Percentiles rank a stretch among this genome's conserved stretches.
phyloP scores from a whole-genome alignment of 305 asterid species.

The Fraxinus sp. region DNA sequence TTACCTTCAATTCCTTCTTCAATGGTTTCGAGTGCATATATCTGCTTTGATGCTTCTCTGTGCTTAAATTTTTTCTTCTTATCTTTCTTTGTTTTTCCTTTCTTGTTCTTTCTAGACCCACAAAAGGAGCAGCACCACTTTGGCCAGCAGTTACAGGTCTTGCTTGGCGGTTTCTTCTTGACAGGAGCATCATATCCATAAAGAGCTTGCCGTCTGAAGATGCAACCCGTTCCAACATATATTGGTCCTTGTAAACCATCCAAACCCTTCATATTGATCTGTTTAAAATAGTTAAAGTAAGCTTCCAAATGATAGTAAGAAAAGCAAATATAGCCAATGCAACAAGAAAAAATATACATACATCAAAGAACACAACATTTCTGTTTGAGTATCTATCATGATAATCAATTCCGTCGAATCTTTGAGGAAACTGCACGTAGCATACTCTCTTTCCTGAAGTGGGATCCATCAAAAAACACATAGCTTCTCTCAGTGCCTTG shows the following conservation, averaged over 20 bases:
- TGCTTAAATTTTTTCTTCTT: constrained; percentile 59
- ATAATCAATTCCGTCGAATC: constrained; percentile 85
- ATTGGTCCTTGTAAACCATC: constrained; percentile 97
- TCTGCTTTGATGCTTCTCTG: constrained; percentile 81
- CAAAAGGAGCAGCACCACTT: constrained; percentile 72
- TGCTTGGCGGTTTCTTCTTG: constrained; percentile 70
- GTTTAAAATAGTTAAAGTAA: constrained; percentile 30
- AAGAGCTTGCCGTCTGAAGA: constrained; percentile 79
- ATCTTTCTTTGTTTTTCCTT: constrained; percentile 56
- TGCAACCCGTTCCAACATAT: constrained; percentile 90
- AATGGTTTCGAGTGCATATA: constrained; percentile 85
- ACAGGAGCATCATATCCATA: constrained; percentile 79
- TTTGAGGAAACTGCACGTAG: constrained; percentile 87
- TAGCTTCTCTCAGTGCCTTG: constrained; percentile 87
- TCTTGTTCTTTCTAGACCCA: constrained; percentile 51
- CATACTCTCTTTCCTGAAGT: constrained; percentile 80
- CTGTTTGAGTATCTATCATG: constrained; percentile 86
- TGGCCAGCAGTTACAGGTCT: constrained; percentile 86
- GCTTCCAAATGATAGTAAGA: constrained; percentile 9
- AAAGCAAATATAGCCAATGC: background rate
- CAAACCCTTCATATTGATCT: constrained; percentile 95
- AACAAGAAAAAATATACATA: constrained; percentile 35
- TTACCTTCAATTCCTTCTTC: constrained; percentile 79
- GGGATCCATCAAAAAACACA: constrained; percentile 97
- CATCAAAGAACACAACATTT: constrained; percentile 87